phyloP scores from a whole-genome alignment of 176 grass and related monocot species.

The Puccinellia tenuiflora region DNA sequence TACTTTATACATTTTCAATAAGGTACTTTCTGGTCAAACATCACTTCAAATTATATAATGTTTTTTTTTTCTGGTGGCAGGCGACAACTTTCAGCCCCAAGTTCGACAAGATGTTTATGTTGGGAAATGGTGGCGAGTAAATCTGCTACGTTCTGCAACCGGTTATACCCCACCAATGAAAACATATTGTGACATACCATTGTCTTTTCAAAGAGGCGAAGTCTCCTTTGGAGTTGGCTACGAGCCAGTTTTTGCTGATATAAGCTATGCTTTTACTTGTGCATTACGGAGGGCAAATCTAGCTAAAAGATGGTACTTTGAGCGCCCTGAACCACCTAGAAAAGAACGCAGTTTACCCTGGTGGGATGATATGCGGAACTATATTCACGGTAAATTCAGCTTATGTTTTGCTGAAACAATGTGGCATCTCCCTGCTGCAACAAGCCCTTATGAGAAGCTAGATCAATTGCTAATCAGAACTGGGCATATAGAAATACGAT shows the following conservation, averaged over 20 bases:
- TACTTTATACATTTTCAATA: neutral
- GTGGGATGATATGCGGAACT: slow-evolving; percentile 99
- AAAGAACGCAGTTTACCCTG: slow-evolving; percentile 91
- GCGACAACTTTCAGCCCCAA: slow-evolving; percentile 95
- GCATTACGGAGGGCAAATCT: slow-evolving; percentile 91
- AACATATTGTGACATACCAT: slow-evolving; percentile 64
- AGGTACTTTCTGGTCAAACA: slow-evolving; percentile 11
- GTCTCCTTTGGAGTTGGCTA: slow-evolving; percentile 96
- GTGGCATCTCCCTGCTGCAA: slow-evolving; percentile 79
- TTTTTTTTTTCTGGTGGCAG: slow-evolving; percentile 38
- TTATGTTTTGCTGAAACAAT: slow-evolving; percentile 60
- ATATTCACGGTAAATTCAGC: slow-evolving; percentile 77
- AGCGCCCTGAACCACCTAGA: slow-evolving; percentile 54
- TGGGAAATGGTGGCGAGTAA: slow-evolving; percentile 93
- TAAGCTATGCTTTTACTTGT: slow-evolving; percentile 97
- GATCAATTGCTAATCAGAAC: slow-evolving; percentile 67
- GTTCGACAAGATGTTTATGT: slow-evolving; percentile 85
- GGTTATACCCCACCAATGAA: slow-evolving; percentile 94
- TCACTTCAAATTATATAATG: slow-evolving; percentile 17
- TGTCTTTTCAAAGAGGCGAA: slow-evolving; percentile 79
- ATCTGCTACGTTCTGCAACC: slow-evolving; percentile 82
- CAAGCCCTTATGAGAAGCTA: slow-evolving; percentile 74
- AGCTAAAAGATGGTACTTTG: slow-evolving; percentile 65
- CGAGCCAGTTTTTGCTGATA: slow-evolving; percentile 91
- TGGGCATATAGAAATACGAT: slow-evolving; percentile 72